Evolutionary conservation across 2,329 filamentous ascomycete genomes (phyloP), one percentile per base, ranked within the genome.

Genomic region (Colletotrichum shisoi): DNA sequence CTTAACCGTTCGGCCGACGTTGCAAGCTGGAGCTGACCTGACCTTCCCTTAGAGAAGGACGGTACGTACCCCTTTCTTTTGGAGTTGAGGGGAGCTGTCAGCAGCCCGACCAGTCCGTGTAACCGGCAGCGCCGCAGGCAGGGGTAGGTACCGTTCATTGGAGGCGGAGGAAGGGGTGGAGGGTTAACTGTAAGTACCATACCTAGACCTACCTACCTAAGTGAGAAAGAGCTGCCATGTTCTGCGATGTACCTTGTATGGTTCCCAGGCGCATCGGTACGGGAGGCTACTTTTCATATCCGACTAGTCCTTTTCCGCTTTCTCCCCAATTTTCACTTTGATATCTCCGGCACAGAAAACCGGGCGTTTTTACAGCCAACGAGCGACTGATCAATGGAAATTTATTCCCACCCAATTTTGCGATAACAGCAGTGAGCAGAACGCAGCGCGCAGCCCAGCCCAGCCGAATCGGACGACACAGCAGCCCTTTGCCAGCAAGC

Each of bases 11-110:
- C 60, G 60, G 63, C 44, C 24, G 61, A 64, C 64, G 64, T 67
- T 67, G 64, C 64, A 56, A 67, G 64, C 64, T 65, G 44, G 52
- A 57, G 58, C 58, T 61, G 34, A 51, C 45, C 56, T 65, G 45
- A 60, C 42, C 52, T 34, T 11, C 31, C 31, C 31, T 63, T 27
- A 63, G 37, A 56, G 21, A 53, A 27, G 40, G 61, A 58, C 31
- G 13, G 45, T 66, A 66, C 63, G 63, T 66, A 62, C 39, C 64
- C 34, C 34, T 37, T 51, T 39, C 31, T 44, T 27, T 24, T 17
- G 8, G 39, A 57, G 51, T 49, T 56, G 60, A 42, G 65, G 65
- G 60, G 48, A 67, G 59, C 58, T 66, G 44, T 63, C 59, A 62
- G 52, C 48, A 64, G 60, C 45, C 60, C 53, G 61, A 44, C 63